These are phyloP conservation scores for Gonapodya prolifera DNA, from an alignment of 192 early-diverging fungal genomes.

Conservation along the genomic window DNA sequence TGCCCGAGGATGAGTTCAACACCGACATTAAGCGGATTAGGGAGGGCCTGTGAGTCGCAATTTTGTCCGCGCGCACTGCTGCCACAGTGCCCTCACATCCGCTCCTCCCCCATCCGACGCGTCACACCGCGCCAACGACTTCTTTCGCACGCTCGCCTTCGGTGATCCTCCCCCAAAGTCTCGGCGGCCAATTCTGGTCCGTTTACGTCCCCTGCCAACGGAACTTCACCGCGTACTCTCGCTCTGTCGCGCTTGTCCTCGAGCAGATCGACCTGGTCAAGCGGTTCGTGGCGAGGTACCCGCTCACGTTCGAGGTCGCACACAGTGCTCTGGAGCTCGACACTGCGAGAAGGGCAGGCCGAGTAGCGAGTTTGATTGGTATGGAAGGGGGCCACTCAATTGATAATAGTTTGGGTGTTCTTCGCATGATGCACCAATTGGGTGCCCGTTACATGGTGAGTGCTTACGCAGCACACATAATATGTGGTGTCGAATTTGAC, in stretches of 20 bases:
- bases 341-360: slow-evolving; percentile 10
- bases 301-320: slow-evolving; percentile 3
- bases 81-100: not conserved
- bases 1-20: not conserved
- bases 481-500: not conserved
- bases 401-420: slow-evolving; percentile 34
- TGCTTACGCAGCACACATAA: no score
- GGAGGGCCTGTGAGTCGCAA: not conserved
- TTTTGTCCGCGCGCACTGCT: not conserved
- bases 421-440: slow-evolving; percentile 38
- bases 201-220: slow-evolving; percentile 2
- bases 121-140: no score
- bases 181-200: slow-evolving; percentile 2
- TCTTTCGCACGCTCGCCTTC: no score
- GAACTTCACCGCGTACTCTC: not conserved
- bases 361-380: slow-evolving; percentile 49
- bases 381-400: slow-evolving; percentile 57
- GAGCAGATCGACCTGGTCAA: slow-evolving; percentile 53
- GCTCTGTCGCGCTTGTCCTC: not conserved
- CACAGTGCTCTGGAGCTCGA: not conserved
- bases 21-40: not conserved
- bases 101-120: no score
- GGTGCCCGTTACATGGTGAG: slow-evolving; percentile 47
- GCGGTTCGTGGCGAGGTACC: slow-evolving; percentile 32
- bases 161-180: not conserved